Base-by-base conservation (phyloP, 257 asterid species). In the Avicennia marina region DNA sequence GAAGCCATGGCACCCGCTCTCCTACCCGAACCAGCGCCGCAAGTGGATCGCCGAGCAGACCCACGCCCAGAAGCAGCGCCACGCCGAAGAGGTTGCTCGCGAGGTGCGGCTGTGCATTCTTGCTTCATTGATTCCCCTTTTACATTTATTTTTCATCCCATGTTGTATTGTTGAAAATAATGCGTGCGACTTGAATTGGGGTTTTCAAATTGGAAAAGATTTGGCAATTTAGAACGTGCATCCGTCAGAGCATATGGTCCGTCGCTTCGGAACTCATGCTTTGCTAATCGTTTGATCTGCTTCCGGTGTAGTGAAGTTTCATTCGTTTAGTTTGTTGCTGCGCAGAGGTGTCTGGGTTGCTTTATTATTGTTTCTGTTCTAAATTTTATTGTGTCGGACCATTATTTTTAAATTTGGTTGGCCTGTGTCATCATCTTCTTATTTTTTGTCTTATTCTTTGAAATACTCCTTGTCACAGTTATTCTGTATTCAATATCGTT, bases 1-100 rank as follows among this genome's bases (percentile, higher is more conserved):
- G 87, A 93, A 93, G 75, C 98, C 98, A 7, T 93, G 98, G 97
- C 97, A 93, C 32, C 98, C 98, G 33, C 97, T 93, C 42, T 93
- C 98, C 55, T 93, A 93, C 67, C 98, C 98, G 27, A 93, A 93
- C 64, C 98, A 93, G 73, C 97, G 98, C 66, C 96, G 98, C 58
- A 93, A 93, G 57, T 86, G 98, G 98, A 93, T 93, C 62, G 98
- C 98, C 63, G 98, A 93, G 65, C 98, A 93, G 67, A 86, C 96
- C 42, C 79, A 85, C 63, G 82, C 95, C 56, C 83, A 89, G 61
- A 74, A 68, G 43, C 39, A 76, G 67, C 87, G 86, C 67, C 96
- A 96, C 21, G 79, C 90, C 48, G 94, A 82, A 22, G 97, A 88
- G 74, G 81, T 93, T 44, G 53, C 96, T 51, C 95, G 97, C 57